phyloP scores from a whole-genome alignment of 2,329 filamentous ascomycete genomes.

The Exophiala calicioides region DNA sequence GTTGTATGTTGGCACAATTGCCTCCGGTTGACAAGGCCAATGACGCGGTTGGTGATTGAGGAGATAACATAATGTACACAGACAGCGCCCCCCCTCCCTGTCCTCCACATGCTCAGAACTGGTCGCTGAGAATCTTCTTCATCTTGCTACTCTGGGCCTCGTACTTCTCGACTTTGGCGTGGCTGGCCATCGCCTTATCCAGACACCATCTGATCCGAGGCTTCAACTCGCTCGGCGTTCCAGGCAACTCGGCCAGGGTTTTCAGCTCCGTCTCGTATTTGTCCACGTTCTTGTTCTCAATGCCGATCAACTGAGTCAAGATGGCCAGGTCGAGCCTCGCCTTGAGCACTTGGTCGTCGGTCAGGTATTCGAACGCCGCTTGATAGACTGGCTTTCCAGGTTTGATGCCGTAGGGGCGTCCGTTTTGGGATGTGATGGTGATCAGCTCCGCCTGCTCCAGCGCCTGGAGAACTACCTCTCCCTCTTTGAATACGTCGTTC shows the following conservation, averaged over 20 bases:
- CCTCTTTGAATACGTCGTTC: conserved; percentile 71
- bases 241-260: conserved; percentile 69
- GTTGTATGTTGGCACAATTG: too few species aligned
- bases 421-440: conserved; percentile 68
- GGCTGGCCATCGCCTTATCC: conserved; percentile 70
- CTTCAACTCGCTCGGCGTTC: conserved; percentile 67
- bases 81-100: background rate
- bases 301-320: conserved; percentile 67
- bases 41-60: too few species aligned
- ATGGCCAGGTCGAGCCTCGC: conserved; percentile 73
- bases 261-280: conserved; percentile 77
- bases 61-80: too few species aligned
- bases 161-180: conserved; percentile 71
- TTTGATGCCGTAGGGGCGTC: conserved; percentile 74
- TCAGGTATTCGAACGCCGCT: conserved; percentile 74
- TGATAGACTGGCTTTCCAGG: conserved; percentile 85
- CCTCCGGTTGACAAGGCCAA: too few species aligned
- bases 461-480: conserved; percentile 74
- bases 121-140: conserved; percentile 68
- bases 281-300: conserved; percentile 72
- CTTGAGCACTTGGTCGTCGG: conserved; percentile 69
- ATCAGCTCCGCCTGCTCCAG: conserved; percentile 87
- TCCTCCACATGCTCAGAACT: conserved; percentile 42
- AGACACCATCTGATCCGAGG: conserved; percentile 72
- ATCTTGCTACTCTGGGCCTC: conserved; percentile 70